Evolutionary conservation across 192 early-diverging fungal genomes (phyloP), one percentile per base, ranked within the genome.

Genomic region (Backusella macrospora): DNA sequence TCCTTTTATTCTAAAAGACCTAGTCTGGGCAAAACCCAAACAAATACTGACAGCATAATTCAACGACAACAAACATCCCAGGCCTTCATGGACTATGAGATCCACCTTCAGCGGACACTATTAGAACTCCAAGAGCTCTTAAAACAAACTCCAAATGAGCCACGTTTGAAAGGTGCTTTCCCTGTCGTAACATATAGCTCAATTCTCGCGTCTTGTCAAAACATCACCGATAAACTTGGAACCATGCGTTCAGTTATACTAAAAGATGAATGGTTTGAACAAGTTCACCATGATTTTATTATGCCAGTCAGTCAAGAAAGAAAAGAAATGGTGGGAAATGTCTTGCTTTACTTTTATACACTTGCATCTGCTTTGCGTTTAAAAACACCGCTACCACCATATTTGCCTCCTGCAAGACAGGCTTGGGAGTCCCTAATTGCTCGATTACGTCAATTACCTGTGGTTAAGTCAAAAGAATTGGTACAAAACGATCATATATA

Each of bases 91-190:
- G 88, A 92, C 8, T 84, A 87, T 59, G 94, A 95, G 66, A 78
- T 92, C 16, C 83, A 80, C 5, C 71, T 96, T 18, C 94, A 94
- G 76, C 70, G 86, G 10, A 75, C 89, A 43, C 71, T 96, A 40
- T 67, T 94, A n/a, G 80, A 84, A 49, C 80, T 93, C 10, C 87
- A 86, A 1, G 80, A 80, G 12, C 80, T 96, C 14, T 70, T 96
- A 18, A 74, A 55, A 5, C 85, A 93, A 47, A 93, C 94, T 23
- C 88, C 86, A 6, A 92, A 93, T 65, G 94, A 96, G 81, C 94
- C 94, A 5, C 86, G 94, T 70, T 78, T 96, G 26, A 93, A 93
- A 80, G 94, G 94, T 46, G 84, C 85, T n/a, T 96, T 93, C 66
- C 94, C 94, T 3, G 78, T 81, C 0, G 76, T 44, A 4, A 86